Evolutionary conservation across 2,329 filamentous ascomycete genomes (phyloP), one percentile per base, ranked within the genome.

Genomic region (Cordyceps cicadae): DNA sequence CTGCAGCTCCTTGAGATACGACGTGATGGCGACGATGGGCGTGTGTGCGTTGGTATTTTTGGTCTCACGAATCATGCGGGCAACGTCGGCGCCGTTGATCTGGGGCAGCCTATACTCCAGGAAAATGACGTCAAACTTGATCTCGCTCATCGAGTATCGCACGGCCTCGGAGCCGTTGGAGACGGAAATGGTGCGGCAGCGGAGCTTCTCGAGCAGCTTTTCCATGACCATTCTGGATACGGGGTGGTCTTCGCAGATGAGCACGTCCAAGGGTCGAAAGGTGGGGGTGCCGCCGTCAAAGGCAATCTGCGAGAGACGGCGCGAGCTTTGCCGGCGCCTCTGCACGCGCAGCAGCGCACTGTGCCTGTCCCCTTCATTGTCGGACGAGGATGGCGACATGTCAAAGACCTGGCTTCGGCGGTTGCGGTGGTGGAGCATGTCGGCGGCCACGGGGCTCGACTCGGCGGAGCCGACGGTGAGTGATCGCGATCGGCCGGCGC

Each of bases 181-280:
- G 5, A 94, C 93, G 3, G 90, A 92, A 68, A 99, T 94, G 9
- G 93, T 97, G 48, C 94, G 89, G 69, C 94, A 99, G 41, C 91
- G 88, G 41, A 97, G 79, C 75, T 97, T 99, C 73, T 99, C 94
- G 57, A 99, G 81, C 8, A 99, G 78, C 68, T 96, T 94, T 71
- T 99, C 94, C 93, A 99, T 97, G n/a, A 99, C 93, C 78, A 99
- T 87, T 24, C 93, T 85, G 6, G 94, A 96, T 4, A 99, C 93
- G 0, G 94, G 94, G 71, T 99, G 94, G 69, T 99, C 94, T 75
- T 99, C 94, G 71, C 94, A 97, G 56, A 99, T 96, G 56, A 99
- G 80, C 6, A 99, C 89, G 73, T 99, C 94, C 56, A 99, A 76
- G 2, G 94, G 92, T 34, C 94, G 84, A 75, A 97, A 99, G 41